Evolutionary conservation across 2,329 filamentous ascomycete species (phyloP).

Genomic region (Pestalotiopsis sp.): DNA sequence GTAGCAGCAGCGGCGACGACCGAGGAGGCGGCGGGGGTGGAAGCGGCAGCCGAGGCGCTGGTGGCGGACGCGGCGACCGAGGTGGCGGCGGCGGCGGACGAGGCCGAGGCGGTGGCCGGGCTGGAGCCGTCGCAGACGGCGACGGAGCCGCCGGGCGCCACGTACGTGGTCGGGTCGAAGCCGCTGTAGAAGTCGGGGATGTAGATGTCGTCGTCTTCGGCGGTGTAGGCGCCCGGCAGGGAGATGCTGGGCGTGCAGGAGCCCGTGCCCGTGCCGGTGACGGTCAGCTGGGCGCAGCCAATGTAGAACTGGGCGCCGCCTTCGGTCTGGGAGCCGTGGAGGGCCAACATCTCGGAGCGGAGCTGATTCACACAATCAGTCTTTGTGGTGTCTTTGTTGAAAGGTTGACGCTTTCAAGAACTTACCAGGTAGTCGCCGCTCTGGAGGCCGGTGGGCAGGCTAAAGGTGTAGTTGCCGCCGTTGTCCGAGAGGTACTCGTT

Average conservation of each 20-base stretch:
- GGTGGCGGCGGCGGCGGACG: slow-evolving; percentile 1
- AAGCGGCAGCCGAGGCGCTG: background rate
- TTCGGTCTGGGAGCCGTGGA: slow-evolving; percentile 31
- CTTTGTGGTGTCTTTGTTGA: too few species aligned
- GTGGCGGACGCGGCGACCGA: slow-evolving; percentile 5
- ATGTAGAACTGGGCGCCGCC: slow-evolving; percentile 37
- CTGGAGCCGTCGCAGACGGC: slow-evolving; percentile 19
- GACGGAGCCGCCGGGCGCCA: slow-evolving; percentile 28
- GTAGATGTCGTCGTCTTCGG: slow-evolving; percentile 31
- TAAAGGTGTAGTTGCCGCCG: slow-evolving; percentile 28
- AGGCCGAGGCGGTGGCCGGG: background rate
- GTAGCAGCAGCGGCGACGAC: background rate
- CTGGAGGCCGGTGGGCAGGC: slow-evolving; percentile 28
- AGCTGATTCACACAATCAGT: slow-evolving; percentile 21
- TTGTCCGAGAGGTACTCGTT: slow-evolving; percentile 27
- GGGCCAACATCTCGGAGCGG: slow-evolving; percentile 37
- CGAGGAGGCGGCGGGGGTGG: background rate
- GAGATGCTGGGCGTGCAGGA: slow-evolving; percentile 33
- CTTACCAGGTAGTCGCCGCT: slow-evolving; percentile 36
- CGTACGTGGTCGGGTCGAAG: slow-evolving; percentile 34
- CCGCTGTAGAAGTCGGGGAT: slow-evolving; percentile 35
- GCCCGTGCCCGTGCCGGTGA: slow-evolving; percentile 31
- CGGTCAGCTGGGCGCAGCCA: slow-evolving; percentile 35
- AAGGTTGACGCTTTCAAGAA: background rate
- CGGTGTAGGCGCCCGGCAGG: slow-evolving; percentile 34